Evolutionary conservation across 352 stramenopile species (phyloP), one percentile per base, ranked within the genome.

Genomic region (Saprolegnia diclina): DNA sequence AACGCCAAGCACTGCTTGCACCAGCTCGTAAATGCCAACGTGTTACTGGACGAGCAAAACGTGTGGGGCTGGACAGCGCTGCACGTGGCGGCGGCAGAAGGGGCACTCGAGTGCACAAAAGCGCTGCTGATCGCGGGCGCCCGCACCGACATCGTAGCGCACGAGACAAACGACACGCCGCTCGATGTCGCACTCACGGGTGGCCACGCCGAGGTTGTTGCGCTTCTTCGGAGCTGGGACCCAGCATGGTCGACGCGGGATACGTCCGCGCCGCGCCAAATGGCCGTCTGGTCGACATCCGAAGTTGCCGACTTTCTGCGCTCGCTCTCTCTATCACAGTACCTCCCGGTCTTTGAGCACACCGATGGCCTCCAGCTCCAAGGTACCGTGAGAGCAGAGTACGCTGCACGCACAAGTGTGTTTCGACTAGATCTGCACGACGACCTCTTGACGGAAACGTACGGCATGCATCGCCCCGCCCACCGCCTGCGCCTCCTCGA

Each of bases 1-100:
- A 69, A 69, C 53, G 45, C 63, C 18, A 69, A 69, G 45, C 24
- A 62, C 21, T 45, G 63, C n/a, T 22, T 69, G 42, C 44, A 69
- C 21, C 29, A 37, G 1, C 63, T 69, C 18, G 21, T 69, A 4
- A 32, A 69, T 6, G 48, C 19, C 21, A 52, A 52, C 2, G 48
- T 37, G 32, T 32, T 69, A 9, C 29, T 69, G 5, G 63, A 69
- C 38, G 63, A 69, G 10, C 44, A 61, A 19, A 69, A 69, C 22
- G 42, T 14, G 10, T 61, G 45, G 45, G 63, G 63, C 14, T 53
- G 24, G n/a, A 69, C 63, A 21, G 63, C 63, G 6, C 50, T 69
- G 32, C 63, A 69, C 21, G 4, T 69, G 19, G 45, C 63, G 5
- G 63, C 63, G 5, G 63, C 45, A 19, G 63, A 45, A 29, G 63